A percentile compares a stretch with the other conserved stretches of the same genome.
Evolutionary conservation across 2,329 filamentous ascomycete genomes (phyloP).

Genomic region (Blastomyces silverae): DNA sequence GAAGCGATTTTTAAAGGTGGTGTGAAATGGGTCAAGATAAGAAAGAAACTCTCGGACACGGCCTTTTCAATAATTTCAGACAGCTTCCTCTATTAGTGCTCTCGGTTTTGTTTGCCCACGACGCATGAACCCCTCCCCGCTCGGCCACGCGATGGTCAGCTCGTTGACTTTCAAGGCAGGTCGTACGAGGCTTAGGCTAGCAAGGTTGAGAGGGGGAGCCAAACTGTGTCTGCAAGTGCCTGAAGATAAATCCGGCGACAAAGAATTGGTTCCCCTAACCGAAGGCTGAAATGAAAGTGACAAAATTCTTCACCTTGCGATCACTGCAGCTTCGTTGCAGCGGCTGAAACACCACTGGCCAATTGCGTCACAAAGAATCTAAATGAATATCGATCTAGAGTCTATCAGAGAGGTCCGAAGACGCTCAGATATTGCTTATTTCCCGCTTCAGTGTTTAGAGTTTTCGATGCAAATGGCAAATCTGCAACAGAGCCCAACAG

Average conservation of each 20-base stretch:
- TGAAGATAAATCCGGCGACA: background rate
- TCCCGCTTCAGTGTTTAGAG: background rate
- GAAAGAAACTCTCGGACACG: background rate
- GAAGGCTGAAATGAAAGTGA: background rate
- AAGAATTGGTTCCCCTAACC: background rate
- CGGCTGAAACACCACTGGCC: background rate
- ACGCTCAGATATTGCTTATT: conserved; percentile 1
- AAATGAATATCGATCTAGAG: background rate
- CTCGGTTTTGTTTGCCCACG: background rate
- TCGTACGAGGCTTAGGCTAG: background rate
- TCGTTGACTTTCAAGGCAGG: background rate
- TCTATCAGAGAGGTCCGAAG: background rate
- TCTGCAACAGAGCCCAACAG: background rate
- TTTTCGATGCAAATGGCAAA: background rate
- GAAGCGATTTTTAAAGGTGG: background rate
- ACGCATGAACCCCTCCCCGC: background rate
- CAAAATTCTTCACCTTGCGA: background rate
- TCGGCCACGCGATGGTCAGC: background rate
- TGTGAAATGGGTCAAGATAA: background rate
- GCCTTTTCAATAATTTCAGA: background rate
- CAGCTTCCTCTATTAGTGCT: background rate
- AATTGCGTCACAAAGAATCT: background rate
- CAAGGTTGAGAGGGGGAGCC: background rate
- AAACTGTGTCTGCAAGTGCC: background rate
- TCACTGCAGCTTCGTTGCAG: background rate